phyloP scores from a whole-genome alignment of 2,329 filamentous ascomycete genomes.

The Colletotrichum sp. region DNA sequence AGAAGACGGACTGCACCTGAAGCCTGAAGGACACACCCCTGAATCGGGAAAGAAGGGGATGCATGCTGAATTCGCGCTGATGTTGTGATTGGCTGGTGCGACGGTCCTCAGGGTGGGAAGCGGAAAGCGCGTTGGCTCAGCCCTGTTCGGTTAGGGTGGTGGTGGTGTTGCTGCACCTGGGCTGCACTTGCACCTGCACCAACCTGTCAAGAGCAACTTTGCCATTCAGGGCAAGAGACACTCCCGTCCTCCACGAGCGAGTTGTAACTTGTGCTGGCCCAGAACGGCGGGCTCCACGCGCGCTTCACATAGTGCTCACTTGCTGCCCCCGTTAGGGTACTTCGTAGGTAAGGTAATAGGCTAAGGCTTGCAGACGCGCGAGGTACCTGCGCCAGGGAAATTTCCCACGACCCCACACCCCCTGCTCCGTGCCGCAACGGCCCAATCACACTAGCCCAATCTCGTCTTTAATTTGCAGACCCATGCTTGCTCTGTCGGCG shows the following conservation, averaged over 20 bases:
- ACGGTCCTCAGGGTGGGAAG: background rate
- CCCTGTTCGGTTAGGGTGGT: slow-evolving; percentile 10
- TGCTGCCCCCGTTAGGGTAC: background rate
- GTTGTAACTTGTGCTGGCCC: background rate
- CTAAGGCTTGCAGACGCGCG: background rate
- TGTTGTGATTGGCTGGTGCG: background rate
- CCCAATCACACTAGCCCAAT: slow-evolving; percentile 3
- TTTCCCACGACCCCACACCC: background rate
- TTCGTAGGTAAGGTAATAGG: background rate
- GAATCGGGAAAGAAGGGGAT: background rate
- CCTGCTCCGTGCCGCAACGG: background rate
- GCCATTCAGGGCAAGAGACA: background rate
- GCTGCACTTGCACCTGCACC: background rate
- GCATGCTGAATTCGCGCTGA: background rate
- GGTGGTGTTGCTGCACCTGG: background rate
- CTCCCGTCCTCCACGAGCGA: slow-evolving; percentile 1
- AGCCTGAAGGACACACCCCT: background rate
- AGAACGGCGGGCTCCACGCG: background rate
- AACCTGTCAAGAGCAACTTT: background rate
- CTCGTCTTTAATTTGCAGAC: slow-evolving; percentile 13
- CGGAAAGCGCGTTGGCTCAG: slow-evolving; percentile 20
- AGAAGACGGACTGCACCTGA: background rate
- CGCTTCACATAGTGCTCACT: slow-evolving; percentile 2
- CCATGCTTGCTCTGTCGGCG: slow-evolving; percentile 12
- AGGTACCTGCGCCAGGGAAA: slow-evolving; percentile 16